Evolutionary conservation across 2,329 filamentous ascomycete species (phyloP).

Genomic region (Botrytis tulipae): DNA sequence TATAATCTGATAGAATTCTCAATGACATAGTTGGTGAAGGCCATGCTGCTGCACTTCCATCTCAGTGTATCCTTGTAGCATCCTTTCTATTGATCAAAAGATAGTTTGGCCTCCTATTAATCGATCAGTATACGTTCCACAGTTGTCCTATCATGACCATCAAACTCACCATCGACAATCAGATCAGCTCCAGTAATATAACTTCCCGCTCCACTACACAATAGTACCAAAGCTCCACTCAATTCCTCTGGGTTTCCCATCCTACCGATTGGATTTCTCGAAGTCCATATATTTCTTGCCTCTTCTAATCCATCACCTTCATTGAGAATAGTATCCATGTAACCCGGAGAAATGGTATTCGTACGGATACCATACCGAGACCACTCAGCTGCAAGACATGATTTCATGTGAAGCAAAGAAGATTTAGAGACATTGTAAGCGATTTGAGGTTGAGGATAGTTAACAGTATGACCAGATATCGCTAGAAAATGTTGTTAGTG

Average conservation of each 20-base stretch:
- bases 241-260: slow-evolving; percentile 65
- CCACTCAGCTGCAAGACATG: slow-evolving; percentile 71
- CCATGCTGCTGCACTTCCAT: no score
- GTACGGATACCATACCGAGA: slow-evolving; percentile 66
- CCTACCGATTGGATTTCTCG: slow-evolving; percentile 59
- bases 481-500: slow-evolving; percentile 47
- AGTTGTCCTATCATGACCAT: not conserved
- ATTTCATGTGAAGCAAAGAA: slow-evolving; percentile 61
- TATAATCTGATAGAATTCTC: not conserved
- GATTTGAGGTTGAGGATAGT: slow-evolving; percentile 57
- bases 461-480: slow-evolving; percentile 64
- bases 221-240: slow-evolving; percentile 58
- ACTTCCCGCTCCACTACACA: slow-evolving; percentile 58
- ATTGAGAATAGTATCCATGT: slow-evolving; percentile 65
- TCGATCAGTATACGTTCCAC: not conserved
- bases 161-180: slow-evolving; percentile 27
- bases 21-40: not conserved
- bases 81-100: not conserved
- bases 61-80: no score
- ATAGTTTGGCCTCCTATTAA: not conserved
- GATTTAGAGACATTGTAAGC: slow-evolving; percentile 74
- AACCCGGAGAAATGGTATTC: slow-evolving; percentile 70
- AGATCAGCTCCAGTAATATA: slow-evolving; percentile 54
- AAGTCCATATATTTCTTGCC: slow-evolving; percentile 54
- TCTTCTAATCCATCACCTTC: slow-evolving; percentile 58